Evolutionary conservation across 2,329 filamentous ascomycete species (phyloP).

Genomic region (Cladosporium sp.): DNA sequence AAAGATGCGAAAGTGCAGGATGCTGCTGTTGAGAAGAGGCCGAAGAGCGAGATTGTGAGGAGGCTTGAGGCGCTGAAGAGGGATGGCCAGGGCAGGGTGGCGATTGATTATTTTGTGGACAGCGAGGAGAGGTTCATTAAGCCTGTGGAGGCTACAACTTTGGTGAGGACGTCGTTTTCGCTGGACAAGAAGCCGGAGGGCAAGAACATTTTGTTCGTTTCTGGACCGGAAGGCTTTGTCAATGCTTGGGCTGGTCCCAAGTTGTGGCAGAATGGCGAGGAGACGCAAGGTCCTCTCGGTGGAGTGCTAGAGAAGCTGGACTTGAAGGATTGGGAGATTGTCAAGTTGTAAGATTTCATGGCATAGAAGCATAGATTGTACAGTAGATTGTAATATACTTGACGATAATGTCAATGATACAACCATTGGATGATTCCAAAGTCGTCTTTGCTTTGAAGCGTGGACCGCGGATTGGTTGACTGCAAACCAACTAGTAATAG

Average conservation of each 20-base stretch:
- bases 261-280: conserved; percentile 68
- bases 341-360: conserved; percentile 58
- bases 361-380: not conserved
- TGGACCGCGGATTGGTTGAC: not conserved
- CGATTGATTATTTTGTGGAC: conserved; percentile 77
- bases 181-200: conserved; percentile 35
- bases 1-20: conserved; percentile 3
- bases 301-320: conserved; percentile 67
- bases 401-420: not conserved
- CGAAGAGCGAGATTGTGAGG: conserved; percentile 55
- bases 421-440: not conserved
- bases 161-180: conserved; percentile 7
- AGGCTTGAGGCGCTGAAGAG: conserved; percentile 64
- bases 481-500: conserved; percentile 29
- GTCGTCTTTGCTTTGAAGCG: not conserved
- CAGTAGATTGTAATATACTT: conserved; percentile 4
- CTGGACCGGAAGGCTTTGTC: conserved; percentile 89
- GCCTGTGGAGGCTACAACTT: conserved; percentile 38
- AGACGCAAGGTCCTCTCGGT: conserved; percentile 72
- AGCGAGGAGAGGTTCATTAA: conserved; percentile 70
- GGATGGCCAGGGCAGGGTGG: conserved; percentile 45
- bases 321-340: conserved; percentile 57
- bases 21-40: conserved; percentile 1
- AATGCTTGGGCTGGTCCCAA: conserved; percentile 78
- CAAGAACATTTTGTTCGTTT: conserved; percentile 74